A percentile compares a stretch with the other conserved stretches of the same genome.
These are phyloP conservation scores for Gyrodon lividus DNA, from an alignment of 768 basidiomycete species.

Conservation along the genomic window DNA sequence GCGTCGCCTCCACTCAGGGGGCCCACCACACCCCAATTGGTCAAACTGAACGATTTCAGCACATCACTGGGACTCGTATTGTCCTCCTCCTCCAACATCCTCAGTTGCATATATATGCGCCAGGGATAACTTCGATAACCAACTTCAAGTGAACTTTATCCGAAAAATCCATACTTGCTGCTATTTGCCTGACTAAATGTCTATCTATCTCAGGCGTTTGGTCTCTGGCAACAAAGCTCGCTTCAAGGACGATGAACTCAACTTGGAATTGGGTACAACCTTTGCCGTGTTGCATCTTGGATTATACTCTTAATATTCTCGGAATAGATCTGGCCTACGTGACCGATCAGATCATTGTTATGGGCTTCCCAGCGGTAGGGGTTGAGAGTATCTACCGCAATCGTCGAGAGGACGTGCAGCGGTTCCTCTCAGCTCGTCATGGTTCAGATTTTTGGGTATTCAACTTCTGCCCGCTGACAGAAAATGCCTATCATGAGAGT, in stretches of 20 bases:
- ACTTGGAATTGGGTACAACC: slow-evolving; percentile 68
- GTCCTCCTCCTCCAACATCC: no score
- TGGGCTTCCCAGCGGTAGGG: slow-evolving; percentile 84
- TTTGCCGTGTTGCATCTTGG: slow-evolving; percentile 13
- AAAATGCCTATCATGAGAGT: slow-evolving; percentile 73
- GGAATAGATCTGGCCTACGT: slow-evolving; percentile 60
- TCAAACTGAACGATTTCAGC: no score
- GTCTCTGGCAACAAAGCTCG: slow-evolving; percentile 84
- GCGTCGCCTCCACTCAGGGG: no score
- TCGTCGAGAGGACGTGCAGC: slow-evolving; percentile 67
- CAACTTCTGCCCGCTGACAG: slow-evolving; percentile 81
- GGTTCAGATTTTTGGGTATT: slow-evolving; percentile 82
- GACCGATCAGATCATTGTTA: slow-evolving; percentile 72
- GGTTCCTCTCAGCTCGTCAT: slow-evolving; percentile 72
- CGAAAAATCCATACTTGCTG: no score
- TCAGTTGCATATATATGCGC: no score
- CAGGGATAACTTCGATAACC: no score
- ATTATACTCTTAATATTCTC: not conserved
- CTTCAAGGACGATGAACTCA: slow-evolving; percentile 63
- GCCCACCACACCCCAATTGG: no score
- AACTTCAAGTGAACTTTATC: no score
- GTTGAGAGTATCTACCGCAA: slow-evolving; percentile 82
- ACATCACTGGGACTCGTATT: no score
- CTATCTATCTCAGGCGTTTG: slow-evolving; percentile 65
- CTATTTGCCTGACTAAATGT: slow-evolving; percentile 36